phyloP scores from a whole-genome alignment of 2,329 filamentous ascomycete genomes.

The Verticillium longisporum region DNA sequence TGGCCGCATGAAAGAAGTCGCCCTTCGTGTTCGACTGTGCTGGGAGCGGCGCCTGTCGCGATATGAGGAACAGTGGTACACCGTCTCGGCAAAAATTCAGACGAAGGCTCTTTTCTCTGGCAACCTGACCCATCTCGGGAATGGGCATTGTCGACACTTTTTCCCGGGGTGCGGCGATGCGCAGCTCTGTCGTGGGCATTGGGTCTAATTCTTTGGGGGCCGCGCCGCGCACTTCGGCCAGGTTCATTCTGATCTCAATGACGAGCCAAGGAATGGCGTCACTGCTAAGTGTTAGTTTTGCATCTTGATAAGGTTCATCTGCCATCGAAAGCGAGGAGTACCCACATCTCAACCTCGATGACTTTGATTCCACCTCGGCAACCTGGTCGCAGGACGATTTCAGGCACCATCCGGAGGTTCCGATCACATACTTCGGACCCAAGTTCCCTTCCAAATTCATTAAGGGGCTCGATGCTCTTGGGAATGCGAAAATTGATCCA shows the following conservation, averaged over 20 bases:
- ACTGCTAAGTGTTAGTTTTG: not conserved
- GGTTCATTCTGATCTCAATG: constrained; percentile 4
- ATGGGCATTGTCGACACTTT: not conserved
- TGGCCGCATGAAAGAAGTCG: constrained; percentile 5
- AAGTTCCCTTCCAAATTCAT: not conserved
- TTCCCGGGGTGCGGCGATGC: constrained; percentile 6
- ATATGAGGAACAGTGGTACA: constrained; percentile 4
- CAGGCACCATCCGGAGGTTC: not conserved
- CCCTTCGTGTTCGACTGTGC: not conserved
- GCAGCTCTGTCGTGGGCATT: constrained; percentile 6
- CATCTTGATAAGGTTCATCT: not conserved
- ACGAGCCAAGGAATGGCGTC: not conserved
- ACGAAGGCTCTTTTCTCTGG: not conserved
- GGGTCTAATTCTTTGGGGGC: constrained; percentile 5
- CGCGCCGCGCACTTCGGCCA: constrained; percentile 1
- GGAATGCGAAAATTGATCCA: not conserved
- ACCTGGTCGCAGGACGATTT: not conserved
- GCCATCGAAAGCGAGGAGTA: not conserved
- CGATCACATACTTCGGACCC: not conserved
- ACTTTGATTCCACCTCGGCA: not conserved
- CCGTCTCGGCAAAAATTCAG: not conserved
- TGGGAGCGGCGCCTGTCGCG: constrained; percentile 1
- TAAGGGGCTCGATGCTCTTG: not conserved
- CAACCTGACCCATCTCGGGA: not conserved
- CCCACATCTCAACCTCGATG: constrained; percentile 8